Percentiles rank a stretch among this genome's conserved stretches.
These are phyloP conservation scores for Phanerochaete sordida DNA, from an alignment of 768 basidiomycete species.

Conservation along the genomic window DNA sequence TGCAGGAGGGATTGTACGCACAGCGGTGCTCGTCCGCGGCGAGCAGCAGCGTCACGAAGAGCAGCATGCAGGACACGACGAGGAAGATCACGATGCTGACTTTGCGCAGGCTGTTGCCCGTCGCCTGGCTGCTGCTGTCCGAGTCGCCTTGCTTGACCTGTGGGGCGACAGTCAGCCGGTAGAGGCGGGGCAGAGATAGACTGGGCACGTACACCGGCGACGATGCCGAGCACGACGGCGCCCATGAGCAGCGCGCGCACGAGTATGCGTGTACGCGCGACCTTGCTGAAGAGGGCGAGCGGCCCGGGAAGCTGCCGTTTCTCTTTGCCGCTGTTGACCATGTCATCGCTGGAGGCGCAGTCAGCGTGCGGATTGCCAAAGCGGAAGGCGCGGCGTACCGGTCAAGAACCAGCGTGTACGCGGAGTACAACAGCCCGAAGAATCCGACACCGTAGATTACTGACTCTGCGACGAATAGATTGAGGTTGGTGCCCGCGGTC, in stretches of 20 bases:
- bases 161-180: background rate
- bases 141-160: background rate
- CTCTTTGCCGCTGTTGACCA: background rate
- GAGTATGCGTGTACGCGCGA: constrained; percentile 21
- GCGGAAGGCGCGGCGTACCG: constrained; percentile 17
- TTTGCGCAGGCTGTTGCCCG: constrained; percentile 24
- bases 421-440: constrained; percentile 30
- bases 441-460: constrained; percentile 32
- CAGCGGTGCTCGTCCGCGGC: background rate
- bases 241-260: constrained; percentile 23
- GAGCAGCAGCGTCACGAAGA: constrained; percentile 13
- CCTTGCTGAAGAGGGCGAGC: constrained; percentile 9
- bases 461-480: constrained; percentile 25
- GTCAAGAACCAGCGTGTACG: constrained; percentile 31
- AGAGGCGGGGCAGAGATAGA: background rate
- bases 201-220: constrained; percentile 19
- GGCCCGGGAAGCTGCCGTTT: background rate
- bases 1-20: background rate
- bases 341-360: background rate
- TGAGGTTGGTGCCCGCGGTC: constrained; percentile 23
- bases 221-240: constrained; percentile 24
- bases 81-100: constrained; percentile 29
- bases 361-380: background rate
- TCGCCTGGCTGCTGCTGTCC: background rate
- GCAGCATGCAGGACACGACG: constrained; percentile 12